Evolutionary conservation across 2,329 filamentous ascomycete genomes (phyloP).

Genomic region (Arthrocladium fulminans): DNA sequence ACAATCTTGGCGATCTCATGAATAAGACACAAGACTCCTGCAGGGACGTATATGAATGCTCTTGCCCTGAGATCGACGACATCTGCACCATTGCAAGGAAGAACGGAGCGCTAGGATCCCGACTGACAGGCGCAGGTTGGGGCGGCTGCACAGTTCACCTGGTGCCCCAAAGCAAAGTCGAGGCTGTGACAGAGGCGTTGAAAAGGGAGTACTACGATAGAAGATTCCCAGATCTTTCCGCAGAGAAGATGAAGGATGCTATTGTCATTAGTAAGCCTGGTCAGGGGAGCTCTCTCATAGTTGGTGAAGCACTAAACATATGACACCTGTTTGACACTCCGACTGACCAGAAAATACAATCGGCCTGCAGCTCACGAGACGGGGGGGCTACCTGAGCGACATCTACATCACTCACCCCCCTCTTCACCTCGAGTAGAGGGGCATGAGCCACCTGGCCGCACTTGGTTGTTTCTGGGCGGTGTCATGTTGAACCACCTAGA

Average conservation of each 20-base stretch:
- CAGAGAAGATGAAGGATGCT: conserved; percentile 66
- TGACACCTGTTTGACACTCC: no score
- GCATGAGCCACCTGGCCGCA: no score
- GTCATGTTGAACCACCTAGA: no score
- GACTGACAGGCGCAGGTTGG: conserved; percentile 69
- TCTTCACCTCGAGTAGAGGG: no score
- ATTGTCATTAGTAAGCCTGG: conserved; percentile 86
- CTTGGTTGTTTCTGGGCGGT: no score
- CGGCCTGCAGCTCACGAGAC: no score
- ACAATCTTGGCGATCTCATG: conserved; percentile 68
- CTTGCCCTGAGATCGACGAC: conserved; percentile 82
- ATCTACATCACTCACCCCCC: no score
- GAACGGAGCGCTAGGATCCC: conserved; percentile 72
- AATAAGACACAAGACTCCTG: conserved; percentile 87
- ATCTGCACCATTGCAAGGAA: conserved; percentile 70
- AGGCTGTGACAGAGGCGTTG: conserved; percentile 66
- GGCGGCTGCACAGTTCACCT: conserved; percentile 93
- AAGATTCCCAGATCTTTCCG: conserved; percentile 56
- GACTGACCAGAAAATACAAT: no score
- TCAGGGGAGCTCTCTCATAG: conserved; percentile 43
- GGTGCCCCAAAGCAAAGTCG: conserved; percentile 73
- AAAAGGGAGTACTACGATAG: conserved; percentile 63
- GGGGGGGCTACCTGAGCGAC: no score
- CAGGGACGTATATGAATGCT: conserved; percentile 80
- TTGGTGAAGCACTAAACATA: conserved; percentile 15